Evolutionary conservation across 495 filamentous ascomycete species (phyloP), one percentile per base, ranked within the genome.

Genomic region (Ascodesmis nigricans): DNA sequence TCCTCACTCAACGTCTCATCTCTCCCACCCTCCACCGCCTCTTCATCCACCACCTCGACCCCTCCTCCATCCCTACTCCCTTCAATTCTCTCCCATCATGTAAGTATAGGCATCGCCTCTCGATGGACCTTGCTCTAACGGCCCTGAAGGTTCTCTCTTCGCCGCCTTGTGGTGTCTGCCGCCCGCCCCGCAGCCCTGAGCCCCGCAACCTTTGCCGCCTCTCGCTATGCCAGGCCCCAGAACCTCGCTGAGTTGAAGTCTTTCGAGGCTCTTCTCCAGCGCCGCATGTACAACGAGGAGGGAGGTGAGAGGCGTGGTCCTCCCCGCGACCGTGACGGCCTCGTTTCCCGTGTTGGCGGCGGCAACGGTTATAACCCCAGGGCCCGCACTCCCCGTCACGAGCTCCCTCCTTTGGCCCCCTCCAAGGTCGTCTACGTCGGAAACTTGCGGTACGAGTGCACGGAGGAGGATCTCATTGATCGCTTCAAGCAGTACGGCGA

Each of bases 111-210:
- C 20, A 33, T 29, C 4, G 35, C 17, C 56, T 67, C 73, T 64
- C 79, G 87, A 51, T 81, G 91, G 62, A 91, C 82, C 65, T 79
- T 82, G 77, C 80, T 69, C 61, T 78, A 65, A 35, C 35, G 33
- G 15, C 16, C 27, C 20, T 40, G 36, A 22, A 50, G 47, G 47
- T 50, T 50, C 21, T 46, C 47, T 45, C 41, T 50, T 36, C 46
- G 47, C 26, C 47, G 47, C 18, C 26, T 49, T 22, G 42, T 46
- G 13, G 26, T 44, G 21, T 38, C 45, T 36, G 35, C 40, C 40
- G 9, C 33, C 44, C n/a, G 32, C 49, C 33, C 41, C 28, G 33
- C 43, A 37, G 29, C 44, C 44, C 16, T 35, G 41, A 38, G 34
- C 41, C 28, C 37, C 41, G 13, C 46, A 6, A 38, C 33, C 40